Base-by-base conservation (phyloP, 2,329 filamentous ascomycete genomes). In the Pestalotiopsis sp. region DNA sequence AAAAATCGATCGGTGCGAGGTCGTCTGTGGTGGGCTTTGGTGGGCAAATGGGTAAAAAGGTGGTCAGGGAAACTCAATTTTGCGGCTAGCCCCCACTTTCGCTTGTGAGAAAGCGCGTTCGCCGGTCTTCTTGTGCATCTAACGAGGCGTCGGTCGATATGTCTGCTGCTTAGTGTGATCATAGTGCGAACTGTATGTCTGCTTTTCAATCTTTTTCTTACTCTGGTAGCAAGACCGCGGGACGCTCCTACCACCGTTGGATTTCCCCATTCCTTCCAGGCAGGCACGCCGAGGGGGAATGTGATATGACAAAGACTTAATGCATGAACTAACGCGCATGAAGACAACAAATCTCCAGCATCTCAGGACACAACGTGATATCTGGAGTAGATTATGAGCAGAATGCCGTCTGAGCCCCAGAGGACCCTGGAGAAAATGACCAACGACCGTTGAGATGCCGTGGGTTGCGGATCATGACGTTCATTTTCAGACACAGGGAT, bases 381-480 rank as follows among this genome's bases (percentile, higher is more conserved):
- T 52, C 14, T 9, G 14, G 20, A 52, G 41, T n/a, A n/a, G 45
- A 52, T 52, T 52, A 52, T 52, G 45, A 52, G 45, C 45, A 52
- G 45, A 52, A 20, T 52, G 45, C 45, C 45, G 45, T 52, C 45
- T 20, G 20, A 52, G 45, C 59, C 36, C 13, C n/a, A 36, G 36
- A 59, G 57, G 57, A 36, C 27, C 59, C 59, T 20, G 38, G 27
- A 39, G 59, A 62, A 20, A 14, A 36, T 62, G 4, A 62, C 59
- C 31, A 62, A 62, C 31, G 31, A 62, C 59, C 59, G 59, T 62
- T 62, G 36, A 62, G 59, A 62, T 62, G 59, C 59, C 59, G 59
- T 39, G 31, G 31, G n/a, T 20, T 36, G 36, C 61, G 61, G 61
- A 52, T 64, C 61, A 64, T 64, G 61, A 64, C 61, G 61, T 64